phyloP scores from a whole-genome alignment of 768 basidiomycete genomes.

The Panus rudis region DNA sequence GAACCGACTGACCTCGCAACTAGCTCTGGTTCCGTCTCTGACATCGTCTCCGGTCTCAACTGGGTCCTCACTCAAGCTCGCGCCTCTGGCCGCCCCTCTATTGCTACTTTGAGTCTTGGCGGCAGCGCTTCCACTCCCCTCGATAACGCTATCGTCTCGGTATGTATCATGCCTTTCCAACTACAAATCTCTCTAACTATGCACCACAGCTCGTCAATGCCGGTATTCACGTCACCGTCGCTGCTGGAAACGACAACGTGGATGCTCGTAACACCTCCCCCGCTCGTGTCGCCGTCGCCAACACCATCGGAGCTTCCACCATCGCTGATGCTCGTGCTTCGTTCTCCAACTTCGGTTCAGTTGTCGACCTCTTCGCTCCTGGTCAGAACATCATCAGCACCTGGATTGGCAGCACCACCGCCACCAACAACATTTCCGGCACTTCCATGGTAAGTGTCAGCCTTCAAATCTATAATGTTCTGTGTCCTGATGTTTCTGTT shows the following conservation, averaged over 20 bases:
- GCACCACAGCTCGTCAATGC: constrained; percentile 2
- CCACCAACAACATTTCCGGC: constrained; percentile 13
- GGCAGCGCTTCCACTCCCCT: constrained; percentile 14
- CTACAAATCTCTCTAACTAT: no score
- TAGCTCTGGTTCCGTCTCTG: not conserved
- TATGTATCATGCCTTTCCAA: not conserved
- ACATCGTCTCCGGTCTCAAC: constrained; percentile 20
- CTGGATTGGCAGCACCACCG: constrained; percentile 23
- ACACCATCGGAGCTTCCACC: constrained; percentile 33
- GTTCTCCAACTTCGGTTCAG: constrained; percentile 38
- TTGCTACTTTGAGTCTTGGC: constrained; percentile 19
- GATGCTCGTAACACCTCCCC: constrained; percentile 29
- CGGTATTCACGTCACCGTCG: constrained; percentile 15
- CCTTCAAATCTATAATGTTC: not conserved
- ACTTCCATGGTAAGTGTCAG: constrained; percentile 13
- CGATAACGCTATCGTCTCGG: constrained; percentile 17
- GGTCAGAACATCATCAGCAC: constrained; percentile 28
- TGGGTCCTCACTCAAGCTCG: constrained; percentile 14
- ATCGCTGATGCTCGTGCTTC: constrained; percentile 29
- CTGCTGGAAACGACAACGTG: constrained; percentile 29
- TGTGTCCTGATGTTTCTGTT: constrained; percentile 12
- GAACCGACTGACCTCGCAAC: no score
- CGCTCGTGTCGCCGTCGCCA: constrained; percentile 28
- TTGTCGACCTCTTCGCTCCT: constrained; percentile 36
- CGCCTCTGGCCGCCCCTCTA: constrained; percentile 10